These are phyloP conservation scores for Yarrowia sp. DNA, from an alignment of 805 yeast genomes.

Conservation along the genomic window DNA sequence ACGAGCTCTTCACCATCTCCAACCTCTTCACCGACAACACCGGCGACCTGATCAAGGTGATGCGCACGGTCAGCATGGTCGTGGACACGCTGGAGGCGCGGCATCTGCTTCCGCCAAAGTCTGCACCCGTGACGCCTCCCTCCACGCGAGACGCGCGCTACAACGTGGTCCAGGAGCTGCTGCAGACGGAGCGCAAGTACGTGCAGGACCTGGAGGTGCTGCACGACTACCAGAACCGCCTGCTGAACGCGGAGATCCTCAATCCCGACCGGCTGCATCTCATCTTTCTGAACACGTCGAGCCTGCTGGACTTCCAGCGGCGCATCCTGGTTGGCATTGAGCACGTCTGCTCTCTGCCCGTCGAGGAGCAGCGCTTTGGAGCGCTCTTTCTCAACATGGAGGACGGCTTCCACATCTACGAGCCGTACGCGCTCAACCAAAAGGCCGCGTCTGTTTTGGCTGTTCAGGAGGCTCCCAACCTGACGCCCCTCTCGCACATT, in stretches of 20 bases:
- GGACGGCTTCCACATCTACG: slow-evolving; percentile 81
- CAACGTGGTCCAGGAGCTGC: slow-evolving; percentile 77
- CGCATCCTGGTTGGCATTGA: slow-evolving; percentile 85
- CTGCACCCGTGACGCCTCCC: slow-evolving; percentile 37
- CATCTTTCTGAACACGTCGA: slow-evolving; percentile 80
- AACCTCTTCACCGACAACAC: slow-evolving; percentile 84
- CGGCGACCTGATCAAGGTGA: slow-evolving; percentile 61
- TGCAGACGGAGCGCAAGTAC: slow-evolving; percentile 88
- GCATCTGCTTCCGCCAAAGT: slow-evolving; percentile 30
- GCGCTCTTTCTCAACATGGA: slow-evolving; percentile 84
- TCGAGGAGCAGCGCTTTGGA: slow-evolving; percentile 79
- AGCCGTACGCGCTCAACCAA: slow-evolving; percentile 92
- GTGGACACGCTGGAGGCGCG: slow-evolving; percentile 46
- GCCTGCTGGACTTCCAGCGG: slow-evolving; percentile 87
- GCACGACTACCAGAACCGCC: slow-evolving; percentile 62
- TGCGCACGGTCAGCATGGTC: slow-evolving; percentile 67
- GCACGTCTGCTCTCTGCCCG: slow-evolving; percentile 74
- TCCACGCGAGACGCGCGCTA: slow-evolving; percentile 56
- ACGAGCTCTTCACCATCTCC: slow-evolving; percentile 82
- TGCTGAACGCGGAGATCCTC: slow-evolving; percentile 62
- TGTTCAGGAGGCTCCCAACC: slow-evolving; percentile 54
- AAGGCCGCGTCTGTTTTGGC: slow-evolving; percentile 82
- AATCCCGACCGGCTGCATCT: slow-evolving; percentile 76
- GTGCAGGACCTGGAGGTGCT: slow-evolving; percentile 86
- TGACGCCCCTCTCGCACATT: slow-evolving; percentile 53